Percentiles rank a stretch among this genome's conserved stretches.
Evolutionary conservation across 768 basidiomycete species (phyloP).

Genomic region (Sporobolomyces phaffii): DNA sequence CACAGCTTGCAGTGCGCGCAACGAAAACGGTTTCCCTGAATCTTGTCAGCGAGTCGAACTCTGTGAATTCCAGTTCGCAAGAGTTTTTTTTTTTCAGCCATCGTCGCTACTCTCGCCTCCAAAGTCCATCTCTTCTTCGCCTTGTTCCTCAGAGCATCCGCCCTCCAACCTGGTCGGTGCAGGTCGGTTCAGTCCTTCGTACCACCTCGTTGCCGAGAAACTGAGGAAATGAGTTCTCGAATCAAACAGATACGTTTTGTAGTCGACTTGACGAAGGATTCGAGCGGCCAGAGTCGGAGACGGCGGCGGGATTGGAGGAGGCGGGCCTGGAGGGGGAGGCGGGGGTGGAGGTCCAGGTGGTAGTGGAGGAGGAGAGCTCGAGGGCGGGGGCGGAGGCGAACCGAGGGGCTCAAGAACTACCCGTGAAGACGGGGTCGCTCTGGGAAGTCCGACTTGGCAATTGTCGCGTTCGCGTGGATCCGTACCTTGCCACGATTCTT

Average conservation of each 20-base stretch:
- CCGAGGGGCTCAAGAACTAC: too few relatives aligned
- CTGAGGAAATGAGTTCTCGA: constrained; percentile 18
- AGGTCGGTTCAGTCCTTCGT: constrained; percentile 6
- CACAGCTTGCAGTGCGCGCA: too few relatives aligned
- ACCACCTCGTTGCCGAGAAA: constrained; percentile 12
- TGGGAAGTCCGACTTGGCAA: too few relatives aligned
- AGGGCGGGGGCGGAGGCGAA: background rate
- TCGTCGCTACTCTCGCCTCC: too few relatives aligned
- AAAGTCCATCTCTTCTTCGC: constrained; percentile 24
- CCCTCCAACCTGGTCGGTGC: background rate
- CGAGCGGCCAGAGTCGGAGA: background rate
- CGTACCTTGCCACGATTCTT: background rate
- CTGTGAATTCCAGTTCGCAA: too few relatives aligned
- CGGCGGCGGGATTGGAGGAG: background rate
- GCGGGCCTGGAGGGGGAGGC: background rate
- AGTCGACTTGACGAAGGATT: constrained; percentile 15
- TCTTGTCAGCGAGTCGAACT: too few relatives aligned
- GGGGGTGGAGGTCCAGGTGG: background rate
- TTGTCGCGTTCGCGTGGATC: background rate
- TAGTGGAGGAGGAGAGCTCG: background rate
- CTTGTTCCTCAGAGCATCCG: background rate
- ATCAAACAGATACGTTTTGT: constrained; percentile 12
- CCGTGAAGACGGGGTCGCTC: too few relatives aligned
- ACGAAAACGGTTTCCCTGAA: too few relatives aligned
- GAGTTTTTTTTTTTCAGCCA: too few relatives aligned